These are phyloP conservation scores for Allium cepa DNA, from an alignment of 106 monocot genomes.

Conservation along the genomic window DNA sequence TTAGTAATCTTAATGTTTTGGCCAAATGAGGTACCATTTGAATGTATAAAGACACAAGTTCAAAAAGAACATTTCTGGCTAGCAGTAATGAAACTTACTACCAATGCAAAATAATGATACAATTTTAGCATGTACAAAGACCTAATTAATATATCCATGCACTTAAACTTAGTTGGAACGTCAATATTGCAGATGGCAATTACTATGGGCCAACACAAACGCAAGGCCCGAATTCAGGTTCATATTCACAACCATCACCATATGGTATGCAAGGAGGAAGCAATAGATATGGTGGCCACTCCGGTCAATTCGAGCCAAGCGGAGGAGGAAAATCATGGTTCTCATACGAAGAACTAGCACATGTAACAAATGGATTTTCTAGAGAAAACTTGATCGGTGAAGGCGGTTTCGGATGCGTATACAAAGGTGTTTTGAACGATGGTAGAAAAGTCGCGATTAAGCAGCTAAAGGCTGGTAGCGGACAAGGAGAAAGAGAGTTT, in stretches of 20 bases:
- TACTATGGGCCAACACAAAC: constrained; percentile 20
- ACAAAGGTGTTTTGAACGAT: constrained; percentile 61
- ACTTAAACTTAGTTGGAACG: too few relatives aligned
- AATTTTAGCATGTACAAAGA: too few relatives aligned
- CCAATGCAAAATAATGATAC: too few relatives aligned
- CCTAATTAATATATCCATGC: too few relatives aligned
- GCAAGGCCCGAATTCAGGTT: constrained; percentile 11
- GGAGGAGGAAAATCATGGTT: constrained; percentile 41
- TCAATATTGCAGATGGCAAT: constrained; percentile 28
- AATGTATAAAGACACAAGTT: too few relatives aligned
- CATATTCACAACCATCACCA: constrained; percentile 17
- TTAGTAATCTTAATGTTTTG: too few relatives aligned
- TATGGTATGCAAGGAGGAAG: constrained; percentile 24
- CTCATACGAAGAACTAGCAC: constrained; percentile 57
- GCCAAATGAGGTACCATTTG: too few relatives aligned
- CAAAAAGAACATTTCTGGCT: too few relatives aligned
- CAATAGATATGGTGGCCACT: constrained; percentile 9
- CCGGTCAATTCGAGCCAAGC: constrained; percentile 10
- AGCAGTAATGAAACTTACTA: too few relatives aligned
- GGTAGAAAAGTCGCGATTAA: constrained; percentile 73
- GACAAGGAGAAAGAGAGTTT: constrained; percentile 89
- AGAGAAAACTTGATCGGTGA: constrained; percentile 61
- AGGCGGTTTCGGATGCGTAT: constrained; percentile 90
- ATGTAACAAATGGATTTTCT: constrained; percentile 60
- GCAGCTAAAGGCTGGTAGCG: constrained; percentile 75